These are phyloP conservation scores for Chalara sp. DNA, from an alignment of 2,329 filamentous ascomycete species.

Conservation along the genomic window DNA sequence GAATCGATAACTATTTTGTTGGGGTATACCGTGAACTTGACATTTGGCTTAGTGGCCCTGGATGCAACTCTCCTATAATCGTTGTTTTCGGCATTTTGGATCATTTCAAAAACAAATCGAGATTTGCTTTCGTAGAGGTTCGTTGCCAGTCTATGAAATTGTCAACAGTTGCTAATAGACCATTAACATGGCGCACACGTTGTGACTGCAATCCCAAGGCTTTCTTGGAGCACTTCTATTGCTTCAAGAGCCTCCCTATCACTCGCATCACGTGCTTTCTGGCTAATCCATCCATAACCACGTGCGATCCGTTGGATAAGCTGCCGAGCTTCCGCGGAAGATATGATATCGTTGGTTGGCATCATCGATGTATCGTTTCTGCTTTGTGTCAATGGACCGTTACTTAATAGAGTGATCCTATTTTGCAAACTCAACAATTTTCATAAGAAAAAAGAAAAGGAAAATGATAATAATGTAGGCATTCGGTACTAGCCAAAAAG, in stretches of 20 bases:
- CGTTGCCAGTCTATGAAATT: constrained; percentile 30
- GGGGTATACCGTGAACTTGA: neutral
- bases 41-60: neutral
- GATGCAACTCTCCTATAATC: neutral
- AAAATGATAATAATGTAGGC: too few relatives aligned
- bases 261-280: constrained; percentile 3
- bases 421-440: neutral
- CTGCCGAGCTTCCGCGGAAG: constrained; percentile 1
- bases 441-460: neutral
- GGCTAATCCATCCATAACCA: constrained; percentile 6
- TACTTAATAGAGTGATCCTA: neutral
- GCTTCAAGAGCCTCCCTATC: constrained; percentile 4
- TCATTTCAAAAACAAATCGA: constrained; percentile 13
- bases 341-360: constrained; percentile 4
- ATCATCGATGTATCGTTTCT: neutral
- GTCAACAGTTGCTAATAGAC: constrained; percentile 3
- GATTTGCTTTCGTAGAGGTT: constrained; percentile 36
- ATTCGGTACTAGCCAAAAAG: neutral
- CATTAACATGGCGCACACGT: constrained; percentile 3
- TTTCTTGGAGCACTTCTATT: constrained; percentile 4
- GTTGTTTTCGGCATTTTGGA: constrained; percentile 39
- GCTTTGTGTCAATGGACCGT: neutral
- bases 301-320: constrained; percentile 4
- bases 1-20: neutral
- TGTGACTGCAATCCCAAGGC: constrained; percentile 2